A percentile compares a stretch with the other conserved stretches of the same genome.
Evolutionary conservation across 106 monocot genomes (phyloP).

Genomic region (Dendrobium nobile): DNA sequence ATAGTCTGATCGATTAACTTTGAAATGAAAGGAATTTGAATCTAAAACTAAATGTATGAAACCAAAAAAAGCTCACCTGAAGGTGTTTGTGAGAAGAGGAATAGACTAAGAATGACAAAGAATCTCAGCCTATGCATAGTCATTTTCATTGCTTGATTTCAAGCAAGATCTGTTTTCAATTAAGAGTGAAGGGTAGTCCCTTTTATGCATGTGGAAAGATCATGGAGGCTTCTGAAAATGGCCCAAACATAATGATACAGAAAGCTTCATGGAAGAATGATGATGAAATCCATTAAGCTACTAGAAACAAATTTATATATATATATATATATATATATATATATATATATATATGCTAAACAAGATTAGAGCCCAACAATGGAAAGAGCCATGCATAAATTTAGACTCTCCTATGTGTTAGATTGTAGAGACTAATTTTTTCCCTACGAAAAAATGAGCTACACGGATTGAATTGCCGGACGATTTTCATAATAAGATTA

Average conservation of each 20-base stretch:
- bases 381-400: too few relatives aligned
- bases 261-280: not conserved
- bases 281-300: not conserved
- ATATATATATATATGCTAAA: too few relatives aligned
- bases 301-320: too few relatives aligned
- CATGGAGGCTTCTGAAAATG: not conserved
- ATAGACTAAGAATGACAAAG: not conserved
- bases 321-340: too few relatives aligned
- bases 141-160: not conserved
- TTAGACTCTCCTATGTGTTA: too few relatives aligned
- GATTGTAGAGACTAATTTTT: too few relatives aligned
- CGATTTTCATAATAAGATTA: too few relatives aligned
- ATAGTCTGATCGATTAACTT: not conserved
- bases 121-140: not conserved
- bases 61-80: not conserved
- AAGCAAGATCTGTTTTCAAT: not conserved
- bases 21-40: not conserved
- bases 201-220: not conserved
- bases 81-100: not conserved
- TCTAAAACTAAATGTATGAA: not conserved
- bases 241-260: not conserved
- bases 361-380: too few relatives aligned
- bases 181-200: not conserved
- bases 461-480: accelerated
- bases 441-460: too few relatives aligned